Evolutionary conservation across 345 rosid genomes (phyloP).

Genomic region (Euphorbia lathyris): DNA sequence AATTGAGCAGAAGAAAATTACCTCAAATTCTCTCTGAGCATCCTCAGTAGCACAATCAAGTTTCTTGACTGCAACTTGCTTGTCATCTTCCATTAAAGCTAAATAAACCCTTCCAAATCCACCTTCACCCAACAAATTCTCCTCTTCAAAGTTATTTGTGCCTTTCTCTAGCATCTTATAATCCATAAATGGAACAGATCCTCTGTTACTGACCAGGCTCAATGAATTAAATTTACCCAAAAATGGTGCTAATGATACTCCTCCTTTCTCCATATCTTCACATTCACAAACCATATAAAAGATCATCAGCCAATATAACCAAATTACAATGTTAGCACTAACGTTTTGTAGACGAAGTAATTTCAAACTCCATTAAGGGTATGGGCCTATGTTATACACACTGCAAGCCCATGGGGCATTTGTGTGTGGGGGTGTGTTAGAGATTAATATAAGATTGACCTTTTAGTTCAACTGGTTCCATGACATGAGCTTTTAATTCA

Average conservation of each 20-base stretch:
- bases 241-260: constrained; percentile 45
- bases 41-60: constrained; percentile 62
- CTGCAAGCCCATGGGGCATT: too few relatives aligned
- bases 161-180: constrained; percentile 62
- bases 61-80: constrained; percentile 77
- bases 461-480: too few relatives aligned
- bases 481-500: too few relatives aligned
- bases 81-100: constrained; percentile 56
- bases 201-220: constrained; percentile 46
- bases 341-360: too few relatives aligned
- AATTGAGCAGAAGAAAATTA: constrained; percentile 11
- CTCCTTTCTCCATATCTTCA: constrained; percentile 54
- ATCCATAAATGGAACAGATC: constrained; percentile 54
- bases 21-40: constrained; percentile 77
- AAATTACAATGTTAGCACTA: not conserved
- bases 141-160: constrained; percentile 62
- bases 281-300: constrained; percentile 11
- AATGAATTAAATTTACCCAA: constrained; percentile 50
- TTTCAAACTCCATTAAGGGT: too few relatives aligned
- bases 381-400: too few relatives aligned
- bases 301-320: not conserved
- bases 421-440: too few relatives aligned
- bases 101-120: constrained; percentile 88
- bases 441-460: too few relatives aligned
- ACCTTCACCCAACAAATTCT: constrained; percentile 75